These are phyloP conservation scores for Nannizzia gypsea DNA, from an alignment of 2,329 filamentous ascomycete species.

Conservation along the genomic window DNA sequence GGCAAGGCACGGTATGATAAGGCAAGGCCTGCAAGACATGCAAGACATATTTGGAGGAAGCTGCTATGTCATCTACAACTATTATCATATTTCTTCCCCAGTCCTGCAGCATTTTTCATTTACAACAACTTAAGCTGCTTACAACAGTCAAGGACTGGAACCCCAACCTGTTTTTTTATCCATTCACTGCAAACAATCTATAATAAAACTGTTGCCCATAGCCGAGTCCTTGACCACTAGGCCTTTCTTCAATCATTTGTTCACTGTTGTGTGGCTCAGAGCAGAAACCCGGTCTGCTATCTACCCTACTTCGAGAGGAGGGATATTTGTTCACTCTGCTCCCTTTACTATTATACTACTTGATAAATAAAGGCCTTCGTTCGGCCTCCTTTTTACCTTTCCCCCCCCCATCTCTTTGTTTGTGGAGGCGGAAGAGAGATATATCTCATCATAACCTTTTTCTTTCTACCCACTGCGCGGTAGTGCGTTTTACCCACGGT, in stretches of 20 bases:
- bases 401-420: background rate
- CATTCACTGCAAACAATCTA: background rate
- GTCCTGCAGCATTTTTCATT: background rate
- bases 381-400: background rate
- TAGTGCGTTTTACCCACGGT: background rate
- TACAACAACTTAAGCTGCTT: background rate
- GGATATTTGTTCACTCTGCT: background rate
- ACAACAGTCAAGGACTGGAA: background rate
- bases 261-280: slow-evolving; percentile 3
- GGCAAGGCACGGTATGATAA: background rate
- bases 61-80: background rate
- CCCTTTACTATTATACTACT: background rate
- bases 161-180: background rate
- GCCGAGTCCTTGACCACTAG: background rate
- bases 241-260: background rate
- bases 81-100: background rate
- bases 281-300: background rate
- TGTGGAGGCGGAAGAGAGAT: background rate
- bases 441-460: background rate
- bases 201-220: background rate
- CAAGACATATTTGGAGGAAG: background rate
- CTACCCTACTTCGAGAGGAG: background rate
- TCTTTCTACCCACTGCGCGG: background rate
- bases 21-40: slow-evolving; percentile 1
- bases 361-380: background rate